Evolutionary conservation across 768 basidiomycete genomes (phyloP), one percentile per base, ranked within the genome.

Genomic region (Mycena rosella): DNA sequence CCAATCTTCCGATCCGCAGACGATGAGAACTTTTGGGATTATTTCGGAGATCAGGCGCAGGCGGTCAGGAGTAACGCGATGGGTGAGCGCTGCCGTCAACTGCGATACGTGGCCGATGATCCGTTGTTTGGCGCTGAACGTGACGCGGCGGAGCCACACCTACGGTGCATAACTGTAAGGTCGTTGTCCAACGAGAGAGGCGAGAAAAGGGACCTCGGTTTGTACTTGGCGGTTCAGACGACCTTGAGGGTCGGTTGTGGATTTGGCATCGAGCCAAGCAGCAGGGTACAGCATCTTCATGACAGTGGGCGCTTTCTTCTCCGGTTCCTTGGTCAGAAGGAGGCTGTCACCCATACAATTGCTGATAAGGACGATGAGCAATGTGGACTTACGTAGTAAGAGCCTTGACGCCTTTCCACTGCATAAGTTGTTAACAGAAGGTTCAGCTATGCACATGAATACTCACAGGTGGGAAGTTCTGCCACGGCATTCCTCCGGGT

Each of bases 81-180:
- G 93, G 0, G 89, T 91, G 2, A 91, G 68, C 0, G 74, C 88
- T 0, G 94, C 92, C 8, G 80, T 81, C 86, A 91, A 88, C 76
- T 95, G 94, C 14, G 91, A 92, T 22, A 95, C 61, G 45, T 86
- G 80, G 0, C 94, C 94, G 15, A 85, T 68, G 60, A 89, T 75
- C 3, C 79, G 81, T 70, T 93, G 94, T 4, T 86, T 87, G 47
- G 83, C 85, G 4, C 90, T 88, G 11, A 87, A 78, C 2, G 76
- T 70, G n/a, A 87, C 77, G 24, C 89, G 88, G 18, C 75, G 78
- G 40, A 79, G 75, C 67, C 83, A 84, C 1, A 69, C 65, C 91
- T 93, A 54, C n/a, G 40, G 29, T 40, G 54, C 1, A 20, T 38
- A 24, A n/a, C n/a, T n/a, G n/a, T 26, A 22, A 38, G 1, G 26